These are phyloP conservation scores for Cornus kousa DNA, from an alignment of 148 eudicot species.

Conservation along the genomic window DNA sequence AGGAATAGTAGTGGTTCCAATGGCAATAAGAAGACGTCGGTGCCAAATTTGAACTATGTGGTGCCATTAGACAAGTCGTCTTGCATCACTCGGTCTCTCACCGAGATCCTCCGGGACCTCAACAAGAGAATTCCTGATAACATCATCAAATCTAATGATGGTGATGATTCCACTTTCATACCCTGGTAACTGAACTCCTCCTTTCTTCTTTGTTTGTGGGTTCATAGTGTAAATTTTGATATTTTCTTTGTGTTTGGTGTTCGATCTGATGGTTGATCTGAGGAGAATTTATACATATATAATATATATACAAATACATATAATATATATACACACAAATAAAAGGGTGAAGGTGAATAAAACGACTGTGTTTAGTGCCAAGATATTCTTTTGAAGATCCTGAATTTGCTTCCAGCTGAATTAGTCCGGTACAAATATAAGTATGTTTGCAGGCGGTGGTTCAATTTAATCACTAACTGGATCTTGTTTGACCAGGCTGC, in stretches of 20 bases:
- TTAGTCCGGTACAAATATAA: too few species aligned
- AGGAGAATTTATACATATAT: background rate
- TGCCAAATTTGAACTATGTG: constrained; percentile 73
- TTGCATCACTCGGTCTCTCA: constrained; percentile 80
- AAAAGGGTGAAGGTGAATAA: too few species aligned
- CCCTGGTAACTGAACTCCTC: constrained; percentile 51
- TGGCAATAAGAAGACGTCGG: constrained; percentile 12
- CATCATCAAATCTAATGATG: constrained; percentile 35
- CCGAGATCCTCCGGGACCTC: constrained; percentile 85
- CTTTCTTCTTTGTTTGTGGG: background rate
- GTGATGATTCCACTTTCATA: constrained; percentile 41
- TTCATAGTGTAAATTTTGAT: background rate
- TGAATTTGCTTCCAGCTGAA: too few species aligned
- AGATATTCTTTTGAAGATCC: too few species aligned
- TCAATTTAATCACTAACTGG: too few species aligned
- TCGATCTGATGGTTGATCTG: constrained; percentile 11
- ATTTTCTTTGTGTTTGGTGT: background rate
- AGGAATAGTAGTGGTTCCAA: constrained; percentile 9
- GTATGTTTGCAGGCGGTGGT: too few species aligned
- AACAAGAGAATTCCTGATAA: constrained; percentile 87
- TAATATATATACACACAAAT: too few species aligned
- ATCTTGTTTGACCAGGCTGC: too few species aligned
- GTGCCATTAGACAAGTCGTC: constrained; percentile 79
- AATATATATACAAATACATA: too few species aligned
- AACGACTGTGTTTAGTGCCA: too few species aligned